Evolutionary conservation across 2,329 filamentous ascomycete genomes (phyloP).

Genomic region (Xylariaceae sp.): DNA sequence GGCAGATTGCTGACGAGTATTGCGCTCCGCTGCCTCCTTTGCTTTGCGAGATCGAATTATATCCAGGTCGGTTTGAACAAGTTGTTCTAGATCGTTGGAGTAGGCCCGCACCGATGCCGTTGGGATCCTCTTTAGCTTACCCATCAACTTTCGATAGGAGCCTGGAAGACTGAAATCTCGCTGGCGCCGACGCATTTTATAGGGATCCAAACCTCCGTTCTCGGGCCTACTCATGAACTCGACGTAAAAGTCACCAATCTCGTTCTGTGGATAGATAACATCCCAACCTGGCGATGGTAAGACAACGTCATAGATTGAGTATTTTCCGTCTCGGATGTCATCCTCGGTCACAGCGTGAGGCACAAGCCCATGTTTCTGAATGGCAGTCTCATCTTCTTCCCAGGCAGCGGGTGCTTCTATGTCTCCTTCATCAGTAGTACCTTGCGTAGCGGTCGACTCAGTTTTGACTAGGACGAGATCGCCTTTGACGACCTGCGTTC

Average conservation of each 20-base stretch:
- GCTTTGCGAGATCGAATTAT: constrained; percentile 47
- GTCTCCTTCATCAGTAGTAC: constrained; percentile 51
- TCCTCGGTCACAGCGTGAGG: constrained; percentile 70
- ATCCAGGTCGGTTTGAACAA: constrained; percentile 85
- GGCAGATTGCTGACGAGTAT: constrained; percentile 18
- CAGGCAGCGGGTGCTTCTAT: constrained; percentile 62
- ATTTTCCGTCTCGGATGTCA: constrained; percentile 74
- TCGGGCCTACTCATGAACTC: constrained; percentile 77
- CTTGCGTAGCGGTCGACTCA: constrained; percentile 31
- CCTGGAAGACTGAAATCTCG: constrained; percentile 87
- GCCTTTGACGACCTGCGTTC: constrained; percentile 70
- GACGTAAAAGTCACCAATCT: constrained; percentile 76
- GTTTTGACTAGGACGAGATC: constrained; percentile 67
- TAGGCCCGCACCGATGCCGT: constrained; percentile 69
- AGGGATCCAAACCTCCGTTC: constrained; percentile 75
- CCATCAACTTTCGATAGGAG: constrained; percentile 80
- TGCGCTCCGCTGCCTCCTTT: constrained; percentile 26
- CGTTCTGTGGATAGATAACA: constrained; percentile 79
- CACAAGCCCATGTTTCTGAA: constrained; percentile 43
- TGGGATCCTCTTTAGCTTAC: constrained; percentile 61
- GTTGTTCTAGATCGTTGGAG: constrained; percentile 67
- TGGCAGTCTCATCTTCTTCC: constrained; percentile 51
- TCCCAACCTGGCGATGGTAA: constrained; percentile 91
- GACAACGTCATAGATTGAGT: constrained; percentile 81
- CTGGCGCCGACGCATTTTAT: constrained; percentile 80